phyloP scores from a whole-genome alignment of 2,329 filamentous ascomycete species.

The Periconia macrospinosa region DNA sequence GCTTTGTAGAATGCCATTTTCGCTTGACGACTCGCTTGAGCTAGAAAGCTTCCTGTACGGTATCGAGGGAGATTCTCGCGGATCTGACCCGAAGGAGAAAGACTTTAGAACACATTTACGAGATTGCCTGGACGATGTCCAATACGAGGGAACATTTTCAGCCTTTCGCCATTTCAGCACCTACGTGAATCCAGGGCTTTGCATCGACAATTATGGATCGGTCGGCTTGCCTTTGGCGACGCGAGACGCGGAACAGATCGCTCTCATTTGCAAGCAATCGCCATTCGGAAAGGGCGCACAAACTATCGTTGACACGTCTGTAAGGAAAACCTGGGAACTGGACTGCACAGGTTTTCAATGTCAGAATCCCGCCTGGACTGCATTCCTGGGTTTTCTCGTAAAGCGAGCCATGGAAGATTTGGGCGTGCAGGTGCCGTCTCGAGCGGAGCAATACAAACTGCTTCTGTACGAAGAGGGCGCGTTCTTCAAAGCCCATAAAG shows the following conservation, averaged over 20 bases:
- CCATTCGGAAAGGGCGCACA: constrained; percentile 34
- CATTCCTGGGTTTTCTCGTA: constrained; percentile 15
- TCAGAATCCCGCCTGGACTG: constrained; percentile 22
- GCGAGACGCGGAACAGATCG: constrained; percentile 13
- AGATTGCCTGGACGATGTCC: constrained; percentile 1
- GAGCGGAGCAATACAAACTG: constrained; percentile 19
- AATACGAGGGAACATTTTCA: constrained; percentile 1
- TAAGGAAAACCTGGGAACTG: constrained; percentile 37
- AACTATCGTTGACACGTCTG: constrained; percentile 31
- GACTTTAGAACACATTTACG: neutral
- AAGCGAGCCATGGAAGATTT: constrained; percentile 10
- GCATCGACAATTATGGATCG: constrained; percentile 1
- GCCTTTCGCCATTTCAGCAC: neutral
- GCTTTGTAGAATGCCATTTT: too few relatives aligned
- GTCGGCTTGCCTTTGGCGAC: constrained; percentile 1
- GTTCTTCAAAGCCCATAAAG: constrained; percentile 53
- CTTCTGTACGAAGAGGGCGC: constrained; percentile 56
- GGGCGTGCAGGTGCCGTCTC: constrained; percentile 11
- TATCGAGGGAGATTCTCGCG: too few relatives aligned
- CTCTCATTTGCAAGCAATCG: constrained; percentile 17
- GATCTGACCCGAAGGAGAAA: too few relatives aligned
- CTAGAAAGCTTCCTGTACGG: too few relatives aligned
- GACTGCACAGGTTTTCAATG: constrained; percentile 23
- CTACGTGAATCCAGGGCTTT: constrained; percentile 3
- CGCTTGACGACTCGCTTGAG: too few relatives aligned